phyloP scores from a whole-genome alignment of 805 yeast species.

The Yamadazyma olivae region DNA sequence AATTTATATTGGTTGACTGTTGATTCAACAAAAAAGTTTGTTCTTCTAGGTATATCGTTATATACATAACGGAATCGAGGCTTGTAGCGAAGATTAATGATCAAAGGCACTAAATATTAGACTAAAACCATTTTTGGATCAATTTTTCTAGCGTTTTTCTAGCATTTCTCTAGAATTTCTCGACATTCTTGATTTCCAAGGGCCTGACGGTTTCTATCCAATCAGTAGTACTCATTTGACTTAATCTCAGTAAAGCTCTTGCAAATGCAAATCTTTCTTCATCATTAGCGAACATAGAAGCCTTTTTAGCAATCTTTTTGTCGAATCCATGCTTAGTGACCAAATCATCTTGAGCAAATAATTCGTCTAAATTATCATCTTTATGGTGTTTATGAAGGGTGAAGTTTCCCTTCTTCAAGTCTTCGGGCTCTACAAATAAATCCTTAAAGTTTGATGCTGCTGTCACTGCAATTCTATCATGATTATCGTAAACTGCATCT shows the following conservation, averaged over 20 bases:
- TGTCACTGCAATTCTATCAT: conserved; percentile 84
- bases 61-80: no score
- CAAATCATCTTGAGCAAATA: conserved; percentile 54
- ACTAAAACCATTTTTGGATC: no score
- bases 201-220: conserved; percentile 64
- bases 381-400: conserved; percentile 40
- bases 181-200: conserved; percentile 1
- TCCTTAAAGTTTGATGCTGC: conserved; percentile 82
- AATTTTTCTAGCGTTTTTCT: no score
- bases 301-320: conserved; percentile 64
- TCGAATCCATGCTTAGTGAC: conserved; percentile 78
- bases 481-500: conserved; percentile 93
- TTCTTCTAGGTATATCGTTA: no score
- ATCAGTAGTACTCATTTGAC: conserved; percentile 90
- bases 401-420: conserved; percentile 46
- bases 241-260: conserved; percentile 83
- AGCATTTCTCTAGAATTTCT: no score
- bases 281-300: conserved; percentile 80
- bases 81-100: no score
- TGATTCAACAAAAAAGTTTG: no score
- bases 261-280: conserved; percentile 98
- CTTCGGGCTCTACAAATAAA: conserved; percentile 81
- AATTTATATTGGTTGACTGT: no score
- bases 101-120: no score
- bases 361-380: conserved; percentile 34